Evolutionary conservation across 805 yeast species (phyloP).

Genomic region (Hanseniaspora pseudoguilliermondii): DNA sequence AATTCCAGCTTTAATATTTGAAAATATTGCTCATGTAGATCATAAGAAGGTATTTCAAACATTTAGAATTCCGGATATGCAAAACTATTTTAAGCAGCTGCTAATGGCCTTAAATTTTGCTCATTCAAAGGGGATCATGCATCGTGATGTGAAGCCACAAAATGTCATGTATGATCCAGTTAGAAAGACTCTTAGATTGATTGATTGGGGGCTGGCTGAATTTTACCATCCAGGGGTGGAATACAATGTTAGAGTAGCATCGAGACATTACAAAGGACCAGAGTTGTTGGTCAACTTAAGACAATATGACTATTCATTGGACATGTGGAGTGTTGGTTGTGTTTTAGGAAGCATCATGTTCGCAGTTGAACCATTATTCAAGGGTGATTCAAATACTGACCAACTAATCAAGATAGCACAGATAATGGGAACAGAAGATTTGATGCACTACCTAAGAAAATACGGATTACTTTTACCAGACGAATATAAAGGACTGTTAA

Average conservation of each 20-base stretch:
- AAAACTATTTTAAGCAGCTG: slow-evolving; percentile 72
- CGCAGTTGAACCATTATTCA: slow-evolving; percentile 84
- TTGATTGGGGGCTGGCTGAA: slow-evolving; percentile 94
- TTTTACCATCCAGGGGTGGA: slow-evolving; percentile 83
- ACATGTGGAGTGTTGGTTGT: slow-evolving; percentile 85
- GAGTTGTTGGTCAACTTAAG: slow-evolving; percentile 73
- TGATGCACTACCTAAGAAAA: slow-evolving; percentile 51
- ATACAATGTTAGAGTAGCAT: slow-evolving; percentile 83
- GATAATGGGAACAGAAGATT: slow-evolving; percentile 72
- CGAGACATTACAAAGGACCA: slow-evolving; percentile 85
- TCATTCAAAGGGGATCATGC: slow-evolving; percentile 91
- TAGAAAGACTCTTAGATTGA: slow-evolving; percentile 48
- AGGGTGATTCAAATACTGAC: slow-evolving; percentile 82
- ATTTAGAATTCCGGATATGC: slow-evolving; percentile 59
- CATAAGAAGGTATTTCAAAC: slow-evolving; percentile 77
- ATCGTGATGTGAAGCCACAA: slow-evolving; percentile 88
- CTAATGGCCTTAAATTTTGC: slow-evolving; percentile 73
- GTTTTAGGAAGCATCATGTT: slow-evolving; percentile 82
- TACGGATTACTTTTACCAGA: slow-evolving; percentile 58
- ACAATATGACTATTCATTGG: slow-evolving; percentile 77
- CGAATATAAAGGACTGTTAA: slow-evolving; percentile 66
- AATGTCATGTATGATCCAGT: slow-evolving; percentile 85
- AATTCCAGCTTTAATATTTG: slow-evolving; percentile 82
- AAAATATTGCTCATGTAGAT: slow-evolving; percentile 71
- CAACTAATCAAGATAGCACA: slow-evolving; percentile 82